phyloP scores from a whole-genome alignment of 768 basidiomycete species.

The Exsudoporus frostii region DNA sequence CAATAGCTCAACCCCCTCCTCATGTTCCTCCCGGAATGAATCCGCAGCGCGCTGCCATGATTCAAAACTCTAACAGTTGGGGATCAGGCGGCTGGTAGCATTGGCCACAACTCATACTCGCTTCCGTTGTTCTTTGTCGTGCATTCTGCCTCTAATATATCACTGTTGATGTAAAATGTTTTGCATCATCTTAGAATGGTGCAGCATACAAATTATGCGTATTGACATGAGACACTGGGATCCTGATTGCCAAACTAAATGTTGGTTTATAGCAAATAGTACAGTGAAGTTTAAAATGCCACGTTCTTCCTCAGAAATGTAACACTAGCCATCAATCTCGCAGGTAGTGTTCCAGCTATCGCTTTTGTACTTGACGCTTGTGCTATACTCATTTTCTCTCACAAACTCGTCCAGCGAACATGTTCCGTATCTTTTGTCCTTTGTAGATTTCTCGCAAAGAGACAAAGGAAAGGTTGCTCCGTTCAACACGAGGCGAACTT shows the following conservation, averaged over 20 bases:
- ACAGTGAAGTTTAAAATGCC: neutral
- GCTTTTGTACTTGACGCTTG: constrained; percentile 29
- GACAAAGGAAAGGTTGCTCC: constrained; percentile 38
- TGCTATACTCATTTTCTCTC: constrained; percentile 26
- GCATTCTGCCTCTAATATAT: constrained; percentile 16
- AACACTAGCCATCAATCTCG: constrained; percentile 10
- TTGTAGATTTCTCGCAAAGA: constrained; percentile 30
- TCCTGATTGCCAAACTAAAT: neutral
- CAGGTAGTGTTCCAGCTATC: constrained; percentile 38
- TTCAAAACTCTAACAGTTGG: constrained; percentile 48
- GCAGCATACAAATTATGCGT: constrained; percentile 10
- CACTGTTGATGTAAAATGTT: constrained; percentile 29
- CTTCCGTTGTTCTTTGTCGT: constrained; percentile 17
- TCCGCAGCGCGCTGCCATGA: constrained; percentile 62
- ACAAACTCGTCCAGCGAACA: constrained; percentile 38
- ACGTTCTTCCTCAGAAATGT: neutral
- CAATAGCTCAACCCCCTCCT: constrained; percentile 40
- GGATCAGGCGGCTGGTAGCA: constrained; percentile 33
- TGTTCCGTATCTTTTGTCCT: constrained; percentile 34
- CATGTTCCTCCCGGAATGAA: constrained; percentile 59
- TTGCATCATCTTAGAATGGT: constrained; percentile 21
- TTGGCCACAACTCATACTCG: constrained; percentile 12
- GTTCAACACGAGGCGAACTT: constrained; percentile 42
- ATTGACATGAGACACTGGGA: neutral
- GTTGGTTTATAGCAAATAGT: neutral